Evolutionary conservation across 768 basidiomycete genomes (phyloP).

Genomic region (Boletus coccyginus): DNA sequence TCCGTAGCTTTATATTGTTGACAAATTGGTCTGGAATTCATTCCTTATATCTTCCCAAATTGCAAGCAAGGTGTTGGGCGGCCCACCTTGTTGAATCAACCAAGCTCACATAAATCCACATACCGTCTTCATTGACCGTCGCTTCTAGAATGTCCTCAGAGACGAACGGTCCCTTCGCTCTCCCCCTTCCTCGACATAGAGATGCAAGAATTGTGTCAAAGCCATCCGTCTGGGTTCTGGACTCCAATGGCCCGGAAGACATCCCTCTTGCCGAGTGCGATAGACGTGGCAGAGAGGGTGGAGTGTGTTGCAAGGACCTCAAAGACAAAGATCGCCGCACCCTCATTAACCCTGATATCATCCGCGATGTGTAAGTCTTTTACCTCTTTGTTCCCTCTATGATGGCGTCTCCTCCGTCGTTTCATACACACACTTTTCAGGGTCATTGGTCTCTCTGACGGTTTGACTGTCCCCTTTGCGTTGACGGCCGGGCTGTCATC

Average conservation of each 20-base stretch:
- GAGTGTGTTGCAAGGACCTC: slow-evolving; percentile 87
- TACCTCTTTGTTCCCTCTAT: background rate
- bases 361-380: slow-evolving; percentile 74
- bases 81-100: no score
- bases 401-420: background rate
- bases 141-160: slow-evolving; percentile 18
- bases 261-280: slow-evolving; percentile 59
- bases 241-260: slow-evolving; percentile 33
- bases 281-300: slow-evolving; percentile 49
- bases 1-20: no score
- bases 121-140: background rate
- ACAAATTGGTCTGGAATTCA: no score
- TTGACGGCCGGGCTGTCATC: slow-evolving; percentile 87
- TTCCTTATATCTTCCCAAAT: no score
- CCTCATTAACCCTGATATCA: slow-evolving; percentile 81
- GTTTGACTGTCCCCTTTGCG: slow-evolving; percentile 89
- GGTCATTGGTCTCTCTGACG: slow-evolving; percentile 88
- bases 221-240: slow-evolving; percentile 67
- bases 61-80: no score
- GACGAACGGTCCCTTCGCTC: slow-evolving; percentile 7
- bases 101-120: background rate
- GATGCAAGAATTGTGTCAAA: slow-evolving; percentile 23
- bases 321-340: slow-evolving; percentile 76
- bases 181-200: slow-evolving; percentile 19
- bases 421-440: slow-evolving; percentile 36